Percentiles rank a stretch among this genome's conserved stretches.
Conservation (phyloP, 1,139 yeast genomes). For the Lipomyces yarrowii region DNA sequence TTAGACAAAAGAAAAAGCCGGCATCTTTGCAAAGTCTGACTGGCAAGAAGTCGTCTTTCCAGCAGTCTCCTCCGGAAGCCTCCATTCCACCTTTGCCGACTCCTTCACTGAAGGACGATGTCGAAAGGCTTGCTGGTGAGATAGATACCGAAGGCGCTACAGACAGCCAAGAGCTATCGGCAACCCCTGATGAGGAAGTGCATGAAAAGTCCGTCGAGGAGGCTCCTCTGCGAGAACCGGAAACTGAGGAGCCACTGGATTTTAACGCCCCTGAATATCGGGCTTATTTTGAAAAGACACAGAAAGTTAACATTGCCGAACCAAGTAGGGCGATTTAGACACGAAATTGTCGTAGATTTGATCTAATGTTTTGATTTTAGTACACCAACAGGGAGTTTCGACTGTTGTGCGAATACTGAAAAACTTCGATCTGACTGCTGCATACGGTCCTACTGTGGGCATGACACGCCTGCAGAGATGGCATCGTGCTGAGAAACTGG, state of each 20-base stretch:
- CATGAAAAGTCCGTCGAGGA: slow-evolving; percentile 2
- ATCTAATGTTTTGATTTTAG: slow-evolving; percentile 7
- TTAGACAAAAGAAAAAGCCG: slow-evolving; percentile 19
- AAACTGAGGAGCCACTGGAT: slow-evolving; percentile 7
- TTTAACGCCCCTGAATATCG: slow-evolving; percentile 11
- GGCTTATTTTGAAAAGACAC: slow-evolving; percentile 1
- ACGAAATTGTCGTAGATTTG: not conserved
- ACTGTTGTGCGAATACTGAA: slow-evolving; percentile 41
- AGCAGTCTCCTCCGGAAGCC: not conserved
- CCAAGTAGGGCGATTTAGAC: slow-evolving; percentile 19
- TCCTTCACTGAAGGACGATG: not conserved
- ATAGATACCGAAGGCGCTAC: not conserved
- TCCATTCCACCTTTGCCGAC: not conserved
- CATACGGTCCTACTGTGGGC: slow-evolving; percentile 47
- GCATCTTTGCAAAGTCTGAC: not conserved
- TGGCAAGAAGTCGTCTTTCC: not conserved
- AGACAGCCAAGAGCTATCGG: not conserved
- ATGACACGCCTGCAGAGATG: slow-evolving; percentile 55
- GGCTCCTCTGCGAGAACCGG: not conserved
- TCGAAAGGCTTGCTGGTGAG: not conserved
- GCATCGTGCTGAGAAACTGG: slow-evolving; percentile 89
- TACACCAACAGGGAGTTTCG: slow-evolving; percentile 40
- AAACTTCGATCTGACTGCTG: slow-evolving; percentile 42
- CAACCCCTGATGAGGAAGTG: not conserved
- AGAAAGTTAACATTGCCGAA: slow-evolving; percentile 15